phyloP scores from a whole-genome alignment of 805 yeast genomes.

The Jamesozyma lodderae region DNA sequence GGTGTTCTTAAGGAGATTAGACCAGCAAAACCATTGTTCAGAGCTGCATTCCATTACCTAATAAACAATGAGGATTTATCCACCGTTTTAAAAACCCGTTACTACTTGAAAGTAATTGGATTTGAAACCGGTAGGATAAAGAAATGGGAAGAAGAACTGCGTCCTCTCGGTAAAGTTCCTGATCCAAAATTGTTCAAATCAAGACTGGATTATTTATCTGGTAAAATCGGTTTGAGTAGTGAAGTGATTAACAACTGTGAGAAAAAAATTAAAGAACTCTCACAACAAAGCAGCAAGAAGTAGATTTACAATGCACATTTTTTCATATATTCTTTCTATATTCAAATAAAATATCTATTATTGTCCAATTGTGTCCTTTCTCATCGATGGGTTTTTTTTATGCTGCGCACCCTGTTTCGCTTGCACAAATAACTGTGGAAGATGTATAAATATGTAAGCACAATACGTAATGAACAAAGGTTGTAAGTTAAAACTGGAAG shows the following conservation, averaged over 20 bases:
- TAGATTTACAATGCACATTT: neutral
- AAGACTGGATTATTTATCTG: conserved; percentile 50
- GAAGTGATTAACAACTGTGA: conserved; percentile 42
- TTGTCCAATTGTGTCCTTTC: neutral
- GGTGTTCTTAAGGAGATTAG: conserved; percentile 59
- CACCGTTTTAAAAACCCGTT: conserved; percentile 55
- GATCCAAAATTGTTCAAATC: conserved; percentile 48
- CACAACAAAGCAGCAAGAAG: conserved; percentile 7
- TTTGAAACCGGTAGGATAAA: conserved; percentile 55
- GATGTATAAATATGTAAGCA: no score
- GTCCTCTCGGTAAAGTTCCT: conserved; percentile 43
- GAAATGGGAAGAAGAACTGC: conserved; percentile 63
- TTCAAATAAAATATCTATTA: neutral
- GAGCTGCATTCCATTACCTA: conserved; percentile 67
- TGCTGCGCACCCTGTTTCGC: neutral
- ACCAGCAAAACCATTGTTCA: conserved; percentile 79
- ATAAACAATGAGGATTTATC: conserved; percentile 47
- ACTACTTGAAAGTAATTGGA: conserved; percentile 44
- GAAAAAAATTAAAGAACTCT: conserved; percentile 31
- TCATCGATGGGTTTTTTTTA: neutral
- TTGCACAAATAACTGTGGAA: no score
- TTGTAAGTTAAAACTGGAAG: no score
- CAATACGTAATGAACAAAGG: no score
- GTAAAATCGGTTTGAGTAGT: conserved; percentile 57
- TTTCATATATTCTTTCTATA: neutral